Percentiles rank a stretch among this genome's conserved stretches.
Evolutionary conservation across 2,329 filamentous ascomycete genomes (phyloP).

Genomic region (Aureobasidium musti): DNA sequence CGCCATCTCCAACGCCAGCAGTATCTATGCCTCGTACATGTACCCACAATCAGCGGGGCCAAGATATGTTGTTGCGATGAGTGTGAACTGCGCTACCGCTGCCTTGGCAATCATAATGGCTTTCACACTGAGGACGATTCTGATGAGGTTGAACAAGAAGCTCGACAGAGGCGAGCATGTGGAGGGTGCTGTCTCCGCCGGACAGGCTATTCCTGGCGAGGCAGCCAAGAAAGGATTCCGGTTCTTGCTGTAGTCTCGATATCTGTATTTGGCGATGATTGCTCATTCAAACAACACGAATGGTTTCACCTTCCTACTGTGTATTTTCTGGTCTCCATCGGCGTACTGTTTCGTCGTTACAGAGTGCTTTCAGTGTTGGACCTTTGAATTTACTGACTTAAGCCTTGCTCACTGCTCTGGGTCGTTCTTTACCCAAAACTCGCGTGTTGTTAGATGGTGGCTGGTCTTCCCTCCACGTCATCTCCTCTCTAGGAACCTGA

Average conservation of each 20-base stretch:
- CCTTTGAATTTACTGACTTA: too few relatives aligned
- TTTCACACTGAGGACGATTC: constrained; percentile 62
- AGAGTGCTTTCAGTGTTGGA: too few relatives aligned
- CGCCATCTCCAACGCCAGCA: constrained; percentile 55
- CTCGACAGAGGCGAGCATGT: constrained; percentile 64
- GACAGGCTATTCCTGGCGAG: constrained; percentile 13
- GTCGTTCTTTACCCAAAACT: too few relatives aligned
- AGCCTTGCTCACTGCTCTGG: too few relatives aligned
- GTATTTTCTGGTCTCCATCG: too few relatives aligned
- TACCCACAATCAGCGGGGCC: constrained; percentile 45
- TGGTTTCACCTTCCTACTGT: not conserved
- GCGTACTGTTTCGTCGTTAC: too few relatives aligned
- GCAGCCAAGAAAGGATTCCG: constrained; percentile 62
- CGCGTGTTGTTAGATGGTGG: too few relatives aligned
- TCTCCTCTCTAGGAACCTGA: not conserved
- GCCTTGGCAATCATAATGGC: constrained; percentile 66
- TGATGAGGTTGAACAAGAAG: constrained; percentile 68
- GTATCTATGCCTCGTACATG: constrained; percentile 56
- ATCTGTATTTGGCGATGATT: not conserved
- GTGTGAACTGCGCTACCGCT: constrained; percentile 67
- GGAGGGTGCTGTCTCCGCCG: constrained; percentile 54
- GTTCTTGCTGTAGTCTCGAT: constrained; percentile 54
- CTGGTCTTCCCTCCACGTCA: too few relatives aligned
- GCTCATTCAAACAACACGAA: not conserved
- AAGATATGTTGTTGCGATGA: constrained; percentile 56